phyloP scores from a whole-genome alignment of 2,329 filamentous ascomycete genomes.

The Penicillium oxalicum region DNA sequence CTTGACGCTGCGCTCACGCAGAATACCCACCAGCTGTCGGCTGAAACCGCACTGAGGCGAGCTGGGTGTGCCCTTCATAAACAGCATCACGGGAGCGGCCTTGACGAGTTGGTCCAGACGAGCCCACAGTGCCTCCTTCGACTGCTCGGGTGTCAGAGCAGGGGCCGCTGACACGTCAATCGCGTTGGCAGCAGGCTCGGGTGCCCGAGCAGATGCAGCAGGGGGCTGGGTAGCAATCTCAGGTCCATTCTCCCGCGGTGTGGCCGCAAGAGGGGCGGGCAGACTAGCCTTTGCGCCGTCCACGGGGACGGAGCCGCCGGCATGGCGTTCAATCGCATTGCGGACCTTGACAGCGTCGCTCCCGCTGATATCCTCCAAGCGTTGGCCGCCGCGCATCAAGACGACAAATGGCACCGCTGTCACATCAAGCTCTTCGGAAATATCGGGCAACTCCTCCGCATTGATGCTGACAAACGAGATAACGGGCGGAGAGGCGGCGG shows the following conservation, averaged over 20 bases:
- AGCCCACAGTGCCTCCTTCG: constrained; percentile 79
- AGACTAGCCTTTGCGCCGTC: constrained; percentile 32
- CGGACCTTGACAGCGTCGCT: constrained; percentile 83
- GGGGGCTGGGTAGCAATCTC: constrained; percentile 28
- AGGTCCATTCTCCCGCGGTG: constrained; percentile 32
- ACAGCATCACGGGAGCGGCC: constrained; percentile 95
- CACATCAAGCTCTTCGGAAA: constrained; percentile 89
- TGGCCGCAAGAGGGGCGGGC: constrained; percentile 36
- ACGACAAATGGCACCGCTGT: constrained; percentile 89
- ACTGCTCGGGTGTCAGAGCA: constrained; percentile 43
- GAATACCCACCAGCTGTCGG: constrained; percentile 74
- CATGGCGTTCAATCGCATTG: constrained; percentile 76
- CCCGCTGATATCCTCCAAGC: constrained; percentile 80
- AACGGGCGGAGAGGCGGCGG: constrained; percentile 57
- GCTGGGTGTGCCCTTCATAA: constrained; percentile 95
- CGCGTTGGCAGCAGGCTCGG: constrained; percentile 19
- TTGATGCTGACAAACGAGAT: constrained; percentile 87
- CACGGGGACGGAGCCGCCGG: constrained; percentile 39
- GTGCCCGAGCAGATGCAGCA: constrained; percentile 15
- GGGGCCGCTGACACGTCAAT: constrained; percentile 20
- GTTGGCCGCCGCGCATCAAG: constrained; percentile 66
- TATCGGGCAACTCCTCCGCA: constrained; percentile 86
- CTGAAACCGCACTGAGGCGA: constrained; percentile 89
- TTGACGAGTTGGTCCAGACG: constrained; percentile 80
- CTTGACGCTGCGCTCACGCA: constrained; percentile 84